Conservation (phyloP, 805 yeast genomes). For the Nakazawaea pomicola region DNA sequence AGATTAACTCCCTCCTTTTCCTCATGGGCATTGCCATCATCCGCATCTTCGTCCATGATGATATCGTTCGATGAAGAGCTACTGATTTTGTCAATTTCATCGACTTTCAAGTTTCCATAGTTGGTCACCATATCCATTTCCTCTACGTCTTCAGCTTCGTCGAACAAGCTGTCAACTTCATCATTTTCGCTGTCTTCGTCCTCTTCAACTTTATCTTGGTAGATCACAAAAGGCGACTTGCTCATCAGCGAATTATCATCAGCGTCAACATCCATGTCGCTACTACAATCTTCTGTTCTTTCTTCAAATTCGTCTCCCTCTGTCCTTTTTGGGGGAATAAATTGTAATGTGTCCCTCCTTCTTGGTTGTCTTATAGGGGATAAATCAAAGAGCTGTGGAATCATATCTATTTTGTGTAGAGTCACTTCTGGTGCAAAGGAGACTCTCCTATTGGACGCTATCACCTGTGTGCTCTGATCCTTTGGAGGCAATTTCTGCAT, state of each 20-base stretch:
- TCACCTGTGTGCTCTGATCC: slow-evolving; percentile 11
- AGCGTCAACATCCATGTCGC: slow-evolving; percentile 17
- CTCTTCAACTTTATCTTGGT: slow-evolving; percentile 14
- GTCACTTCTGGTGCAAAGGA: slow-evolving; percentile 77
- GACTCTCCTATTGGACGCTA: slow-evolving; percentile 44
- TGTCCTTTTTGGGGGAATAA: slow-evolving; percentile 20
- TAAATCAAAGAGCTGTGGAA: slow-evolving; percentile 19
- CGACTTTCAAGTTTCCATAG: slow-evolving; percentile 9
- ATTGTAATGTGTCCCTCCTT: slow-evolving; percentile 24
- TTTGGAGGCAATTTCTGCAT: slow-evolving; percentile 21
- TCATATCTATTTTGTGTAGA: slow-evolving; percentile 47
- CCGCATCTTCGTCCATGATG: too few relatives aligned
- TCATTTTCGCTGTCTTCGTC: slow-evolving; percentile 9
- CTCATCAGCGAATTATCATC: slow-evolving; percentile 6
- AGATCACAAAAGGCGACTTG: slow-evolving; percentile 8
- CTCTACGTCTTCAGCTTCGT: neutral
- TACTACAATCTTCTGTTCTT: slow-evolving; percentile 17
- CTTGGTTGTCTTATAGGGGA: slow-evolving; percentile 18
- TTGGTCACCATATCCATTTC: slow-evolving; percentile 1
- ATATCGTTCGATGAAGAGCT: too few relatives aligned
- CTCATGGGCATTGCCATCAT: too few relatives aligned
- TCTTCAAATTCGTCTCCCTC: slow-evolving; percentile 9
- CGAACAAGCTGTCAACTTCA: slow-evolving; percentile 4
- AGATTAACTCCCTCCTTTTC: slow-evolving; percentile 4
- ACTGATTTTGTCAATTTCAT: slow-evolving; percentile 13